Conservation (phyloP, 345 rosid genomes). For the Nephelium lappaceum region DNA sequence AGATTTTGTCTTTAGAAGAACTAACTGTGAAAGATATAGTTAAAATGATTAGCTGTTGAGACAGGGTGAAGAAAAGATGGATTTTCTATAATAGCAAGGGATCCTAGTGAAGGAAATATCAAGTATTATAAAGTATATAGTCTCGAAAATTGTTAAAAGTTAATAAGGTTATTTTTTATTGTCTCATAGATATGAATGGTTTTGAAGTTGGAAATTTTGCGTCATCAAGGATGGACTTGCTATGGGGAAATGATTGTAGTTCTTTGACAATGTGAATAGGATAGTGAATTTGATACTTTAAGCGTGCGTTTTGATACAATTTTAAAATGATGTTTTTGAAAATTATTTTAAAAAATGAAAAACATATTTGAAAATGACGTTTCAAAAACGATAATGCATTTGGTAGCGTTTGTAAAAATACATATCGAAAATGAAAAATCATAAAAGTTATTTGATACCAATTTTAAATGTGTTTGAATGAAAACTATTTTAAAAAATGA, state of each 20-base stretch:
- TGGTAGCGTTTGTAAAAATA: too few species aligned
- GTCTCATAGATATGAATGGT: background rate
- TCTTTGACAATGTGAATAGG: background rate
- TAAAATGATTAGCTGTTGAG: constrained; percentile 74
- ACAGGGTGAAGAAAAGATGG: constrained; percentile 98
- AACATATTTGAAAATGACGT: too few species aligned
- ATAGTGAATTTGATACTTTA: background rate
- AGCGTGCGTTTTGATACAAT: too few species aligned
- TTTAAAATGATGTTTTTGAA: too few species aligned
- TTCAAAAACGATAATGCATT: too few species aligned
- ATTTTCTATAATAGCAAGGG: constrained; percentile 87
- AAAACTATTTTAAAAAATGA: too few species aligned
- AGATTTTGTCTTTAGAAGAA: background rate
- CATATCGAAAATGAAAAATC: too few species aligned
- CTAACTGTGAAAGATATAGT: background rate
- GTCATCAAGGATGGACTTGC: background rate
- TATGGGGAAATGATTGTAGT: background rate
- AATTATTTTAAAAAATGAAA: too few species aligned
- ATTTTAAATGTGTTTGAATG: too few species aligned
- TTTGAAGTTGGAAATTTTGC: background rate
- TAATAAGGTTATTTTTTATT: background rate
- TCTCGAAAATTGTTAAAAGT: background rate
- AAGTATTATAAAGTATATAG: constrained; percentile 38
- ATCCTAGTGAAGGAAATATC: constrained; percentile 89
- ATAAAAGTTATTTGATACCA: too few species aligned